These are phyloP conservation scores for Trametes pubescens DNA, from an alignment of 1,284 basidiomycete species.

Conservation along the genomic window DNA sequence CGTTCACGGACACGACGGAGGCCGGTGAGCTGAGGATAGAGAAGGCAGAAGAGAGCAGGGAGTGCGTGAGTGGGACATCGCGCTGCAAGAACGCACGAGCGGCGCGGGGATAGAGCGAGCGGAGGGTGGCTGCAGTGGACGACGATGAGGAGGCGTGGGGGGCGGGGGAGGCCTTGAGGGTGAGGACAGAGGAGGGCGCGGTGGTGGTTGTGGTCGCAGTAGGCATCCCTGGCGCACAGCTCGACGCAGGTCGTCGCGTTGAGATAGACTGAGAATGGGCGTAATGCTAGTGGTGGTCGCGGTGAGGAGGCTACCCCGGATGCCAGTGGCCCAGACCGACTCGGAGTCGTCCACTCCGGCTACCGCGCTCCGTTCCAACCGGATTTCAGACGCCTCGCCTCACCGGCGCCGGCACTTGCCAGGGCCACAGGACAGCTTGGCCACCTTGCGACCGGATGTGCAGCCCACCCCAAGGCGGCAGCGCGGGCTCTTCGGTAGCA, in stretches of 20 bases:
- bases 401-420: background rate
- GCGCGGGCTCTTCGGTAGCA: conserved; percentile 75
- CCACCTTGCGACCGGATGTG: conserved; percentile 81
- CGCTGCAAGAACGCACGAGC: conserved; percentile 79
- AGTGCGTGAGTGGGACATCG: conserved; percentile 67
- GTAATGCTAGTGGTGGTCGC: background rate
- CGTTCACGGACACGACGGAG: conserved; percentile 41
- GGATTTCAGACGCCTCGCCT: background rate
- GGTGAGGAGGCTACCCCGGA: background rate
- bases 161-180: conserved; percentile 33
- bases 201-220: conserved; percentile 36
- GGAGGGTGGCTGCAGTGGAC: conserved; percentile 59
- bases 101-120: conserved; percentile 76
- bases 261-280: background rate
- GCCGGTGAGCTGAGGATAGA: conserved; percentile 61
- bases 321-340: background rate
- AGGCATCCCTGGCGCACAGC: conserved; percentile 31
- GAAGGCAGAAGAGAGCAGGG: conserved; percentile 74
- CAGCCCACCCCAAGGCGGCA: conserved; percentile 73
- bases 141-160: conserved; percentile 28
- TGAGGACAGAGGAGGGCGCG: conserved; percentile 26
- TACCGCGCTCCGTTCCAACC: background rate
- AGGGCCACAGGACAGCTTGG: too few species aligned
- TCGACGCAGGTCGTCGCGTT: background rate
- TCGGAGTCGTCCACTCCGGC: background rate